Evolutionary conservation across 306 rosid species (phyloP).

Genomic region (Lotus japonicus): DNA sequence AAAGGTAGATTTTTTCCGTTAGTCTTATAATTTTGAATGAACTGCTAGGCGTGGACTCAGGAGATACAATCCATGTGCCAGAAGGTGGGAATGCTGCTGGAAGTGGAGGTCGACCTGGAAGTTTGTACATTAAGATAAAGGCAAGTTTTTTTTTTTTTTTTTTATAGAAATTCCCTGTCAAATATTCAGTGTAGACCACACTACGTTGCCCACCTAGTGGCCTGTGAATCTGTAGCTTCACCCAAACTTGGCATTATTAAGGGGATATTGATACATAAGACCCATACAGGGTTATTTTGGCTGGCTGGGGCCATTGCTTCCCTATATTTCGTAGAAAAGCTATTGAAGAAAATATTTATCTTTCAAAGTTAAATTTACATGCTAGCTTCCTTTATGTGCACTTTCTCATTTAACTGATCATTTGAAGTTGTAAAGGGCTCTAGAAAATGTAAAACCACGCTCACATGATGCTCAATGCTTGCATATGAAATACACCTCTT

Average conservation of each 20-base stretch:
- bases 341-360: neutral
- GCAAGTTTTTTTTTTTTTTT: constrained; percentile 21
- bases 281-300: constrained; percentile 1
- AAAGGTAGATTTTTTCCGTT: neutral
- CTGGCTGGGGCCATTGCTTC: neutral
- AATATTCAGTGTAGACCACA: constrained; percentile 6
- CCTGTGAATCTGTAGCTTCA: neutral
- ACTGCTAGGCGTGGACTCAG: constrained; percentile 77
- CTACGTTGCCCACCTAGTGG: constrained; percentile 13
- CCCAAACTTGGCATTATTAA: neutral
- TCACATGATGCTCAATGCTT: neutral
- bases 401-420: neutral
- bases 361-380: neutral
- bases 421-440: neutral
- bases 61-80: constrained; percentile 92
- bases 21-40: constrained; percentile 13
- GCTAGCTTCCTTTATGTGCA: neutral
- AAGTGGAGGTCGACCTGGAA: constrained; percentile 67
- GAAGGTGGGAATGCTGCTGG: constrained; percentile 82
- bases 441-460: neutral
- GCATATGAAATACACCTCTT: neutral
- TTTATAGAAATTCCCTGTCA: neutral
- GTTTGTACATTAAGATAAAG: constrained; percentile 74
- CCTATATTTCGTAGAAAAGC: neutral
- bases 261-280: constrained; percentile 1